phyloP scores from a whole-genome alignment of 2,329 filamentous ascomycete species.

The Botrytis porri region DNA sequence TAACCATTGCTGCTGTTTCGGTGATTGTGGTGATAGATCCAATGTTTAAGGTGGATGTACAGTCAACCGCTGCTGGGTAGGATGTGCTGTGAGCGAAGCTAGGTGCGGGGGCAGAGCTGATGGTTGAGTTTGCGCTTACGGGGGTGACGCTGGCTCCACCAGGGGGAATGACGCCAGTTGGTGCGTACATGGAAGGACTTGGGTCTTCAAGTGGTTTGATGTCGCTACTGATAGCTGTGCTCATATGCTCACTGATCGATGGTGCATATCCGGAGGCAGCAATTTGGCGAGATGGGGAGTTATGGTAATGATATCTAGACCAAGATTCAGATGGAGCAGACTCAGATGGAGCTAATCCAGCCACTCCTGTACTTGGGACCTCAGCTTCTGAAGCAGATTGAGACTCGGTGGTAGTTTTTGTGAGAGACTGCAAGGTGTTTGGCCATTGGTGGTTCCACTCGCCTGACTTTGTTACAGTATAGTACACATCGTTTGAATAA shows the following conservation, averaged over 20 bases:
- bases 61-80: neutral
- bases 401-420: neutral
- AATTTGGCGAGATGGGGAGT: neutral
- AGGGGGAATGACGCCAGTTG: neutral
- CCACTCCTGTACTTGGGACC: neutral
- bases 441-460: neutral
- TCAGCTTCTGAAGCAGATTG: neutral
- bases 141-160: neutral
- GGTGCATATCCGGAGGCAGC: neutral
- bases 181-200: neutral
- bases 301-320: neutral
- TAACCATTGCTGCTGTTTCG: neutral
- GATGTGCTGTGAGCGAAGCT: neutral
- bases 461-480: neutral
- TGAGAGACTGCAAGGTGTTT: conserved; percentile 1
- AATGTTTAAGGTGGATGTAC: neutral
- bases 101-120: neutral
- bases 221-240: neutral
- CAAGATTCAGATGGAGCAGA: neutral
- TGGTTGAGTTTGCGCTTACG: neutral
- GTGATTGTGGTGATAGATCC: neutral
- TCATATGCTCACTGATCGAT: neutral
- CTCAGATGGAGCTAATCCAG: neutral
- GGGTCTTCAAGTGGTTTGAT: neutral
- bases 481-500: neutral